Evolutionary conservation across 2,329 filamentous ascomycete genomes (phyloP).

Genomic region (Elsinoe arachidis): DNA sequence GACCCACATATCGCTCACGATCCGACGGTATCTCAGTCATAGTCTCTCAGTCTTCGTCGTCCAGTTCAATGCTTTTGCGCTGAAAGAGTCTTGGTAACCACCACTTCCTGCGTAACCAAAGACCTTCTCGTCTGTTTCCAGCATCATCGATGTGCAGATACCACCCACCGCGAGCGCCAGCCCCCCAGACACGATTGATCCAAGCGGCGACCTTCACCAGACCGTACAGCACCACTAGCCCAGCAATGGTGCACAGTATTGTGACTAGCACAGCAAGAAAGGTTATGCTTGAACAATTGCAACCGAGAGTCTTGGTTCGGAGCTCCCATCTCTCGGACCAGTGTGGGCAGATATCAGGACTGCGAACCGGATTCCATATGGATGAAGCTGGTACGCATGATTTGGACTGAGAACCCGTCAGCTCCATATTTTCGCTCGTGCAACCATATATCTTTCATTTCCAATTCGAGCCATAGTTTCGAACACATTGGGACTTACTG

Average conservation of each 20-base stretch:
- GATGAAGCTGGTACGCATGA: conserved; percentile 36
- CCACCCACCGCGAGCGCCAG: conserved; percentile 21
- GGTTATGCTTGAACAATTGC: conserved; percentile 39
- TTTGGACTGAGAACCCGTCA: conserved; percentile 24
- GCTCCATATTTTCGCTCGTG: neutral
- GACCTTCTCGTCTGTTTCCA: conserved; percentile 14
- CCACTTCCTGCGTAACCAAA: conserved; percentile 11
- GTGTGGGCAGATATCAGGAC: conserved; percentile 26
- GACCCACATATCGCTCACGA: neutral
- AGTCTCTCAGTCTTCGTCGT: neutral
- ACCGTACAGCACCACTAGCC: conserved; percentile 29
- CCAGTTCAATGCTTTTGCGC: neutral
- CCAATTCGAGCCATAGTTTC: neutral
- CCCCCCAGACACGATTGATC: conserved; percentile 23
- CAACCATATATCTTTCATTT: neutral
- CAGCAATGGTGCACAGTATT: conserved; percentile 34
- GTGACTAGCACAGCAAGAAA: conserved; percentile 37
- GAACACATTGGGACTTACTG: conserved; percentile 24
- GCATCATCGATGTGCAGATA: conserved; percentile 25
- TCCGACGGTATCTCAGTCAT: neutral
- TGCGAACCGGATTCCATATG: conserved; percentile 33
- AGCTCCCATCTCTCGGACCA: conserved; percentile 39
- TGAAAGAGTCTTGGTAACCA: neutral
- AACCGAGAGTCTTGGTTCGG: conserved; percentile 36
- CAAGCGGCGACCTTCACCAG: conserved; percentile 17